A percentile compares a stretch with the other conserved stretches of the same genome.
phyloP scores from a whole-genome alignment of 768 basidiomycete genomes.

The Amanita exitialis region DNA sequence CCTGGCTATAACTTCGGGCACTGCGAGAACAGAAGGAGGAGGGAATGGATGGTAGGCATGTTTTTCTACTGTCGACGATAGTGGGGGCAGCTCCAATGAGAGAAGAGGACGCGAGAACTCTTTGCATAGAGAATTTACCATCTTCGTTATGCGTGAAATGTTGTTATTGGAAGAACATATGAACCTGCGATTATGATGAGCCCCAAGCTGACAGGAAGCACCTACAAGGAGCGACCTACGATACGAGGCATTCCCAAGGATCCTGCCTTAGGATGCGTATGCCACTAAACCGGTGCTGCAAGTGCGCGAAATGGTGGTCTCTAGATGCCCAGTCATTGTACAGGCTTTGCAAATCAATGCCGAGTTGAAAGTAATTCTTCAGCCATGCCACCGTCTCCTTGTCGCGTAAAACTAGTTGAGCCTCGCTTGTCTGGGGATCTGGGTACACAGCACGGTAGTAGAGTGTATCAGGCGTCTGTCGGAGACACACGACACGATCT shows the following conservation, averaged over 20 bases:
- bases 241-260: slow-evolving; percentile 91
- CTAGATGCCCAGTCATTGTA: slow-evolving; percentile 67
- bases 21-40: slow-evolving; percentile 54
- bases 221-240: slow-evolving; percentile 38
- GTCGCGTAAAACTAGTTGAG: slow-evolving; percentile 28
- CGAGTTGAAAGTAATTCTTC: slow-evolving; percentile 82
- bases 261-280: slow-evolving; percentile 87
- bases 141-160: slow-evolving; percentile 86
- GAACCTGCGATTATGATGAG: slow-evolving; percentile 43
- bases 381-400: slow-evolving; percentile 69
- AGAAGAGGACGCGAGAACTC: slow-evolving; percentile 68
- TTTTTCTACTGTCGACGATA: slow-evolving; percentile 21
- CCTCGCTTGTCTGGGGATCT: slow-evolving; percentile 23
- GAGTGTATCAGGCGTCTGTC: slow-evolving; percentile 57
- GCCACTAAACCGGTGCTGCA: slow-evolving; percentile 61
- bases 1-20: slow-evolving; percentile 42
- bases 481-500: slow-evolving; percentile 78
- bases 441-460: slow-evolving; percentile 70
- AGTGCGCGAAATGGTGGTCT: slow-evolving; percentile 66
- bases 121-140: slow-evolving; percentile 77
- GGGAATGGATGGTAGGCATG: slow-evolving; percentile 76
- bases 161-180: slow-evolving; percentile 98
- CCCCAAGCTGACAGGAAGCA: slow-evolving; percentile 12
- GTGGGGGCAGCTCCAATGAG: slow-evolving; percentile 20
- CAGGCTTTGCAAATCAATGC: slow-evolving; percentile 56